phyloP scores from a whole-genome alignment of 2,329 filamentous ascomycete species.

The Xenoacremonium recifei region DNA sequence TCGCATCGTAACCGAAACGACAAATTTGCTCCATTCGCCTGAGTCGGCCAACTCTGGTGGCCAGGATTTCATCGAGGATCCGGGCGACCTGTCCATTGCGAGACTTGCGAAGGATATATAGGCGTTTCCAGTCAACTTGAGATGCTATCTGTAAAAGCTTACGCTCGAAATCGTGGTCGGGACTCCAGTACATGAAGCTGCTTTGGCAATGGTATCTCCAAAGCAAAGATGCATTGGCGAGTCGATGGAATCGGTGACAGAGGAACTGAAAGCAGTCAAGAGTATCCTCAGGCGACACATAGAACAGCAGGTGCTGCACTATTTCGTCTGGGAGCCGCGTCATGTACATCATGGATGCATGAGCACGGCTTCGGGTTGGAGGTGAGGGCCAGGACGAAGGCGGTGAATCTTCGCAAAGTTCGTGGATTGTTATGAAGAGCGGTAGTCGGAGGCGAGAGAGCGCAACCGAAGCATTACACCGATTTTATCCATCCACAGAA shows the following conservation, averaged over 20 bases:
- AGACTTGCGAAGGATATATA: slow-evolving; percentile 58
- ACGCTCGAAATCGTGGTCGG: slow-evolving; percentile 56
- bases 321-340: slow-evolving; percentile 76
- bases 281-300: slow-evolving; percentile 55
- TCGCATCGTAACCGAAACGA: slow-evolving; percentile 77
- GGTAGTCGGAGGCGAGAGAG: neutral
- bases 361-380: slow-evolving; percentile 1
- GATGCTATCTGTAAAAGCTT: slow-evolving; percentile 54
- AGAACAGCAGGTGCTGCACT: slow-evolving; percentile 72
- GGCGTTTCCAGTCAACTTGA: slow-evolving; percentile 69
- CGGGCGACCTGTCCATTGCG: slow-evolving; percentile 51
- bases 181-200: slow-evolving; percentile 74
- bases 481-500: slow-evolving; percentile 1
- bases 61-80: slow-evolving; percentile 67
- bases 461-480: neutral
- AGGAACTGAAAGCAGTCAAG: slow-evolving; percentile 49
- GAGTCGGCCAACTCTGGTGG: slow-evolving; percentile 68
- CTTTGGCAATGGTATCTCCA: slow-evolving; percentile 75
- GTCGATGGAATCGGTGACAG: slow-evolving; percentile 61
- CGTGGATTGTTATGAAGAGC: neutral
- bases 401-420: neutral
- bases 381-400: neutral
- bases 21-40: slow-evolving; percentile 70
- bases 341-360: slow-evolving; percentile 33
- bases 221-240: slow-evolving; percentile 70